Conservation (phyloP, 139 green algal species). For the Spirogloea muscicola region DNA sequence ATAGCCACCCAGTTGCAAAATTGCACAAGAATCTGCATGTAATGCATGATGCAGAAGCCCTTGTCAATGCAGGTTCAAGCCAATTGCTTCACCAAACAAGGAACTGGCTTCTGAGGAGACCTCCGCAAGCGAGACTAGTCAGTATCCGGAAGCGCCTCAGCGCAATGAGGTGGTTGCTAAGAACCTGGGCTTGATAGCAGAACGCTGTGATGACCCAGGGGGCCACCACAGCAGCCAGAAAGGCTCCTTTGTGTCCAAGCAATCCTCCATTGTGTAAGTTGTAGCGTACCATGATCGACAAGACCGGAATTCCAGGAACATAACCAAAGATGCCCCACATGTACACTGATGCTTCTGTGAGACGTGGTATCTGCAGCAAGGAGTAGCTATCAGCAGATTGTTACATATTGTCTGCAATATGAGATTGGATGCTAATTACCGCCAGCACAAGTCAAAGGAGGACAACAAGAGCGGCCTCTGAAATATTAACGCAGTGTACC, state of each 20-base stretch:
- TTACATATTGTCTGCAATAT: too few species aligned
- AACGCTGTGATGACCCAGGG: slow-evolving; percentile 23
- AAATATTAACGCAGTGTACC: too few species aligned
- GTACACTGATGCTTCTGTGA: slow-evolving; percentile 10
- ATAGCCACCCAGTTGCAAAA: slow-evolving; percentile 36
- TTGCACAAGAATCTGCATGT: slow-evolving; percentile 14
- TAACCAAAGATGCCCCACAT: slow-evolving; percentile 26
- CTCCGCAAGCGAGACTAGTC: too few species aligned
- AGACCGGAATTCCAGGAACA: slow-evolving; percentile 28
- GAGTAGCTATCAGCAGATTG: too few species aligned
- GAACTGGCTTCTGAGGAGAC: too few species aligned
- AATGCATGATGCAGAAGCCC: neutral
- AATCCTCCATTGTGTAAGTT: slow-evolving; percentile 23
- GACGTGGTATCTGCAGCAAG: slow-evolving; percentile 9
- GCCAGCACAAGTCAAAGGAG: too few species aligned
- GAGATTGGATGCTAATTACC: too few species aligned
- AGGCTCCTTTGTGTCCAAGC: neutral
- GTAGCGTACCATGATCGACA: slow-evolving; percentile 39
- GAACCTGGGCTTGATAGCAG: slow-evolving; percentile 29
- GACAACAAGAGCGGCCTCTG: too few species aligned
- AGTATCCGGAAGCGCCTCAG: too few species aligned
- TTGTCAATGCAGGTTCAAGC: neutral
- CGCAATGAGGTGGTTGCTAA: too few species aligned
- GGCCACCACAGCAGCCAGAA: slow-evolving; percentile 15
- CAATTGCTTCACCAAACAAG: too few species aligned